Evolutionary conservation across 2,329 filamentous ascomycete genomes (phyloP).

Genomic region (Cladobotryum protrusum): DNA sequence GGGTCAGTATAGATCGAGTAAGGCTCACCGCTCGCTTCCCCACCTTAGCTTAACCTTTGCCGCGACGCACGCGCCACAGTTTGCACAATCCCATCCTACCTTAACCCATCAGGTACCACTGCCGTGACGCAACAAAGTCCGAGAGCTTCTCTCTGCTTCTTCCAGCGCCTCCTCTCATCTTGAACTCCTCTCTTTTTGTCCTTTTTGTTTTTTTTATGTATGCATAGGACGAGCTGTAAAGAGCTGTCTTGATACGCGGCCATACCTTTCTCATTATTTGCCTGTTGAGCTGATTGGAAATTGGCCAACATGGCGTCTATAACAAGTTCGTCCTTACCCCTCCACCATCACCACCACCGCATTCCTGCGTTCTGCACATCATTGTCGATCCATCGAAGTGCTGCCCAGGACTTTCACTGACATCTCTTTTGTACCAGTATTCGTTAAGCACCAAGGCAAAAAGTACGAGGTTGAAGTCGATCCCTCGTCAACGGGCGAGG

Average conservation of each 20-base stretch:
- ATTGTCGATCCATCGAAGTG: not conserved
- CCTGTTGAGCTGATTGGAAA: too few species aligned
- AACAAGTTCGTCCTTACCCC: conserved; percentile 38
- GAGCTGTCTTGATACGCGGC: too few species aligned
- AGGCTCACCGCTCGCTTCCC: not conserved
- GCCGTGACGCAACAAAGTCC: conserved; percentile 23
- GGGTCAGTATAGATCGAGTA: not conserved
- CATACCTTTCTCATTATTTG: too few species aligned
- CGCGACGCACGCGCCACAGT: conserved; percentile 1
- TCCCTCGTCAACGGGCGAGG: conserved; percentile 74
- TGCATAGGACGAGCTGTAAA: too few species aligned
- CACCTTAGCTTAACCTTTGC: not conserved
- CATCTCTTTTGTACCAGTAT: conserved; percentile 47
- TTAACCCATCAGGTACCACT: conserved; percentile 28
- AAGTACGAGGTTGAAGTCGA: conserved; percentile 94
- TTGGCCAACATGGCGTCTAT: conserved; percentile 46
- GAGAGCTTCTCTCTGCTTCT: conserved; percentile 14
- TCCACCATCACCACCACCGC: conserved; percentile 4
- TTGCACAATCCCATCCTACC: conserved; percentile 7
- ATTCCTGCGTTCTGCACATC: not conserved
- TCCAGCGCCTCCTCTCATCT: conserved; percentile 3
- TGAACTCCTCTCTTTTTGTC: not conserved
- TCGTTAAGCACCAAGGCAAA: conserved; percentile 93
- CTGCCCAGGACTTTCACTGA: conserved; percentile 13
- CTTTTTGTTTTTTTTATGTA: too few species aligned